Evolutionary conservation across 192 early-diverging fungal species (phyloP).

Genomic region (Entomortierella lignicola): DNA sequence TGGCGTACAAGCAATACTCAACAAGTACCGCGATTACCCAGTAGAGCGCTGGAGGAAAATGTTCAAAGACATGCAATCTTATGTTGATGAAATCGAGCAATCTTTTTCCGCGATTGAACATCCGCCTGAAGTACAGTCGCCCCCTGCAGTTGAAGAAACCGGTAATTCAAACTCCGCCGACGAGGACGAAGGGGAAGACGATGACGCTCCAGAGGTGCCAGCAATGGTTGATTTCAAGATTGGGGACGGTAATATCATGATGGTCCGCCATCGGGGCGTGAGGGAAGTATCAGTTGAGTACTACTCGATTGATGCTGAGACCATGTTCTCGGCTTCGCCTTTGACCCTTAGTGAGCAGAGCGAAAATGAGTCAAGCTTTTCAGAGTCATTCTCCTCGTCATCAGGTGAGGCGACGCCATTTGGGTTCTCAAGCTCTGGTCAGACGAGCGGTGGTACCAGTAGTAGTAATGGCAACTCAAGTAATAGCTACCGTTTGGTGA

Average conservation of each 20-base stretch:
- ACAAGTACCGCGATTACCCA: slow-evolving; percentile 38
- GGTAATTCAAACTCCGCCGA: not conserved
- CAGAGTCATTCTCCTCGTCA: not conserved
- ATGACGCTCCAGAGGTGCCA: slow-evolving; percentile 24
- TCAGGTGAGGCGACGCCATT: not conserved
- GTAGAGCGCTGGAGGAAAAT: slow-evolving; percentile 55
- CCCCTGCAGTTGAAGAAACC: not conserved
- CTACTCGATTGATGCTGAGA: slow-evolving; percentile 63
- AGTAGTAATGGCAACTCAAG: slow-evolving; percentile 8
- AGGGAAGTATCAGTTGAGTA: slow-evolving; percentile 47
- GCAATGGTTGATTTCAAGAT: slow-evolving; percentile 58
- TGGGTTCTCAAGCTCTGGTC: not conserved
- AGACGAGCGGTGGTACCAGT: not conserved
- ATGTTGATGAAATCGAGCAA: slow-evolving; percentile 46
- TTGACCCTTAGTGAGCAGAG: slow-evolving; percentile 57
- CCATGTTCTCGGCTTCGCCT: slow-evolving; percentile 62
- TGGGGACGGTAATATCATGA: slow-evolving; percentile 29
- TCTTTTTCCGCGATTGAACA: not conserved
- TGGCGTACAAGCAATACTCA: slow-evolving; percentile 18
- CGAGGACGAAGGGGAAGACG: slow-evolving; percentile 11
- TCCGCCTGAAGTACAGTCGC: not conserved
- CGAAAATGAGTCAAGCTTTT: slow-evolving; percentile 28
- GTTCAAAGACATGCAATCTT: slow-evolving; percentile 55
- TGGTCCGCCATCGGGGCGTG: slow-evolving; percentile 55
- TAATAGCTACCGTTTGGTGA: slow-evolving; percentile 36